Evolutionary conservation across 306 rosid species (phyloP), one percentile per base, ranked within the genome.

Genomic region (Lotus japonicus): DNA sequence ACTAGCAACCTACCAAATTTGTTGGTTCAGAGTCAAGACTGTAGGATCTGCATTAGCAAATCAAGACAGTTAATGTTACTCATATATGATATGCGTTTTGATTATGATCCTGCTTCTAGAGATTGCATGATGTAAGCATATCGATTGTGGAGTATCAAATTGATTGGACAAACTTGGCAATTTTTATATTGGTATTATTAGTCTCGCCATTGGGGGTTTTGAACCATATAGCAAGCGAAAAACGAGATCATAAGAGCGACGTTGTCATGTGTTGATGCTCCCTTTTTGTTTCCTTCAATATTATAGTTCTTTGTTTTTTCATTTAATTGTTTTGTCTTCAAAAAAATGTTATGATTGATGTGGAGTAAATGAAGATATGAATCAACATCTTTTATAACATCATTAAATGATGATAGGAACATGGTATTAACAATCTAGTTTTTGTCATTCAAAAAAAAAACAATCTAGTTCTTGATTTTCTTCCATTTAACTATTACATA

Each of bases 91-190:
- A 51, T 68, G 38, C 19, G 3, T 31, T 53, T 44, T 58, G 11
- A 49, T 53, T 68, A 58, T 79, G 19, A 56, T 76, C 36, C 57
- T 70, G 6, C 18, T 39, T 14, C 75, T 31, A 33, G 31, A 72
- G 80, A 79, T 70, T 69, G 58, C 36, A 48, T 80, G 80, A 72
- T 60, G 83, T 56, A 64, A 79, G 67, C 72, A 68, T 72, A 57
- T 74, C 54, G 60, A 42, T 74, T 43, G 31, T 15, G 73, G 73
- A 64, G 78, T 71, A 75, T 58, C 72, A 9, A 58, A 19, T 43
- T 54, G 70, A 33, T 79, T 42, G 64, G 79, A 67, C 81, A 79
- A 71, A 36, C 71, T 58, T 64, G 31, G 41, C 63, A 9, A 33
- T 36, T 41, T 36, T 43, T 17, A n/a, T 10, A 35, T 6, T 56